phyloP scores from a whole-genome alignment of 345 rosid species.

The Crucihimalaya himalaica region DNA sequence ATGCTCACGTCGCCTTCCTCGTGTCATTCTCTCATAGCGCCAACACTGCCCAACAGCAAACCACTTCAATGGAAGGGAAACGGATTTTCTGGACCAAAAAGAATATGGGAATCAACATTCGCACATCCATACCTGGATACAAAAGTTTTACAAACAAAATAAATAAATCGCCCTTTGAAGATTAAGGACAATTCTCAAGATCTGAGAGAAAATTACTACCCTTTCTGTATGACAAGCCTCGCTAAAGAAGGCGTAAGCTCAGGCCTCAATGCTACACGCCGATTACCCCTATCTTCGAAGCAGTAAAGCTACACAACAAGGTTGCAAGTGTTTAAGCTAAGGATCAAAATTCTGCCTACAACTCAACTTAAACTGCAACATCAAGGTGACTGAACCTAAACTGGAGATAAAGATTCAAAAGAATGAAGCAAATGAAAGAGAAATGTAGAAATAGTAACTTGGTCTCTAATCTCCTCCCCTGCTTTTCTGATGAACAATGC shows the following conservation, averaged over 20 bases:
- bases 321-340: slow-evolving; percentile 16
- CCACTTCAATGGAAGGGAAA: slow-evolving; percentile 92
- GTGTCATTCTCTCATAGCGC: slow-evolving; percentile 97
- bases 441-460: slow-evolving; percentile 48
- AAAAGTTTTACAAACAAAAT: slow-evolving; percentile 45
- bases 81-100: slow-evolving; percentile 87
- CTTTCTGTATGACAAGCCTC: slow-evolving; percentile 92
- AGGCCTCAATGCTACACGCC: slow-evolving; percentile 97
- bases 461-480: slow-evolving; percentile 94
- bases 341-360: not conserved
- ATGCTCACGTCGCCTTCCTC: slow-evolving; percentile 96
- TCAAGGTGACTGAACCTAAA: not conserved
- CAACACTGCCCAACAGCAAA: slow-evolving; percentile 96
- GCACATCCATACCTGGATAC: slow-evolving; percentile 62
- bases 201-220: slow-evolving; percentile 47
- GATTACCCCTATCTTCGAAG: slow-evolving; percentile 93
- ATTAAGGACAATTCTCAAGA: slow-evolving; percentile 4
- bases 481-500: slow-evolving; percentile 86
- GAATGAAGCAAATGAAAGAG: not conserved
- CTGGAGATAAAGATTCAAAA: not conserved
- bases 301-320: slow-evolving; percentile 68
- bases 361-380: not conserved
- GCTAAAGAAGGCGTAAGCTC: slow-evolving; percentile 97
- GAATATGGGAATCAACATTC: slow-evolving; percentile 61
- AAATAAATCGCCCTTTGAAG: slow-evolving; percentile 15